Evolutionary conservation across 78 protist species (phyloP), one percentile per base, ranked within the genome.

Genomic region (Dictyostelium capitatum): DNA sequence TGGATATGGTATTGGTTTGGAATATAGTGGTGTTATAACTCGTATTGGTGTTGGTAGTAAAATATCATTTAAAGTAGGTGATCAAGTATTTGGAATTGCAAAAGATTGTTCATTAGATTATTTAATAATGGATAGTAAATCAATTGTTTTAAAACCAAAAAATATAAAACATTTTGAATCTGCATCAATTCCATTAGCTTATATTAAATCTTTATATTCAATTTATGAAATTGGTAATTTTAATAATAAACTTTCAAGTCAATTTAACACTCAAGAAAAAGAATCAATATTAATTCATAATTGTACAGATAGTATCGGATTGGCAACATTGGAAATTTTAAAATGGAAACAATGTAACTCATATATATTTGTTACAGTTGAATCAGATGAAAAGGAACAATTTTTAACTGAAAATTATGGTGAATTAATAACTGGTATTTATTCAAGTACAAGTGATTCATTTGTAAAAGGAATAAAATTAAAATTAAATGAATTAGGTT

Each of bases 321-420:
- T 77, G 30, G 51, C 82, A 51, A 48, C 65, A 28, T 77, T 77
- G 20, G 28, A 77, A 20, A 32, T 56, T 23, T 77, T 77, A 7
- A 77, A 53, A 53, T 53, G 37, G 53, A 77, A 77, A 73, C 47
- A 19, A 50, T 41, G 28, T 54, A 77, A 47, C 23, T 50, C 51
- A 6, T 5, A 46, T n/a, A 47, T 77, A 30, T 77, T 77, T 37
- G 82, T 51, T 12, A 77, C 67, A 6, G 59, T 47, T 51, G 46
- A 48, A 1, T 77, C 82, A 51, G 19, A 47, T 28, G 82, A 77
- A 37, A 77, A 77, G 30, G 48, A 77, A 17, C 67, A 77, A 51
- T 77, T 51, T 53, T 65, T 77, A 28, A 11, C 3, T 51, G n/a
- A 77, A 20, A n/a, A 51, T 0, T 77, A 77, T 77, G 82, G 82